Evolutionary conservation across 768 basidiomycete genomes (phyloP).

Genomic region (Phylloporus scabripes): DNA sequence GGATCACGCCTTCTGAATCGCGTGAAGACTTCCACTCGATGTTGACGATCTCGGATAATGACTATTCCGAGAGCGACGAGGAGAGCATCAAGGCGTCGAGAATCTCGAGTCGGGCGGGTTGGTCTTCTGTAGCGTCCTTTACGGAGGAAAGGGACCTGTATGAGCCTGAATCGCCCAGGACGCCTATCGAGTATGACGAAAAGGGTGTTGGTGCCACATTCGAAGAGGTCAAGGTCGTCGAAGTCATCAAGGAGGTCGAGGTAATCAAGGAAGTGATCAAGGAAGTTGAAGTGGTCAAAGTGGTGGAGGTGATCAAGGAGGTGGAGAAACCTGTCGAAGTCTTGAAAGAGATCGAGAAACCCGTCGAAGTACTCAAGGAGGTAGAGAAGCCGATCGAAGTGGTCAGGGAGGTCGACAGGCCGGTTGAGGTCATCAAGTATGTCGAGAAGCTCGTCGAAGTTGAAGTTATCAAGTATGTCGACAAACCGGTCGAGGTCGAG

Average conservation of each 20-base stretch:
- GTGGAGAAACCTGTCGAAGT: slow-evolving; percentile 12
- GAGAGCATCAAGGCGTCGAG: slow-evolving; percentile 72
- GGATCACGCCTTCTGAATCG: slow-evolving; percentile 63
- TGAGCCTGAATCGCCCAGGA: slow-evolving; percentile 1
- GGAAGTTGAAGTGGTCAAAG: slow-evolving; percentile 34
- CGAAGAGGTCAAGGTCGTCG: slow-evolving; percentile 29
- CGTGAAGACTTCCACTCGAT: slow-evolving; percentile 74
- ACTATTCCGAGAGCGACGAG: slow-evolving; percentile 53
- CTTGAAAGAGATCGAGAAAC: slow-evolving; percentile 19
- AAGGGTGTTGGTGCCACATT: slow-evolving; percentile 33
- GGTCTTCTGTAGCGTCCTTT: slow-evolving; percentile 23
- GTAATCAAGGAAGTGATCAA: slow-evolving; percentile 26
- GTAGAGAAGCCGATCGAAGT: slow-evolving; percentile 19
- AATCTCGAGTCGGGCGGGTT: slow-evolving; percentile 31
- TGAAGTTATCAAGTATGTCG: slow-evolving; percentile 27
- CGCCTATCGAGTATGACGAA: slow-evolving; percentile 48
- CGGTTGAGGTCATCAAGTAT: slow-evolving; percentile 34
- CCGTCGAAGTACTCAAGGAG: slow-evolving; percentile 23
- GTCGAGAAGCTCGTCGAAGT: slow-evolving; percentile 22
- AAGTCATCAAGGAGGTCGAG: slow-evolving; percentile 26
- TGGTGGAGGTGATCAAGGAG: slow-evolving; percentile 26
- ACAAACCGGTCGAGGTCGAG: slow-evolving; percentile 31
- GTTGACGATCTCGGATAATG: slow-evolving; percentile 64
- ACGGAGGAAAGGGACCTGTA: slow-evolving; percentile 9
- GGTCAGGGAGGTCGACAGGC: slow-evolving; percentile 25